Conservation (phyloP, 768 basidiomycete species). For the Jaapia argillacea region DNA sequence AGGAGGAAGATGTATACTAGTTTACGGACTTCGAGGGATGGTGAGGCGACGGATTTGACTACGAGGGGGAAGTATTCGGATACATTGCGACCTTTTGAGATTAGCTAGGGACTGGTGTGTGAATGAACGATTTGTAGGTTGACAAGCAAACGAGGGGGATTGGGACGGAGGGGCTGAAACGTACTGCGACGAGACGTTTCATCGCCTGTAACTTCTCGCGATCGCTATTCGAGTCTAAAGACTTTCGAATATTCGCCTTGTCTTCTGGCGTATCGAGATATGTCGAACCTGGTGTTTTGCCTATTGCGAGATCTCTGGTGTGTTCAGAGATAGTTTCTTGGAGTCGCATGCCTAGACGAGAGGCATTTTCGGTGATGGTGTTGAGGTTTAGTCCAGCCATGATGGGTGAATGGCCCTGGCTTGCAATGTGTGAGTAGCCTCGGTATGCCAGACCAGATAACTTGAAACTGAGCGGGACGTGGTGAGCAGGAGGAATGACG, state of each 20-base stretch:
- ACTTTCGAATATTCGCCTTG: slow-evolving; percentile 74
- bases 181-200: slow-evolving; percentile 88
- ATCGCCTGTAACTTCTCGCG: slow-evolving; percentile 90
- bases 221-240: slow-evolving; percentile 84
- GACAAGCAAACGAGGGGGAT: not conserved
- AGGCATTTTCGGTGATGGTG: slow-evolving; percentile 69
- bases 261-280: slow-evolving; percentile 73
- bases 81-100: slow-evolving; percentile 86
- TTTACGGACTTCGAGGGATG: slow-evolving; percentile 89
- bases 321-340: slow-evolving; percentile 79
- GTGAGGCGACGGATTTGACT: slow-evolving; percentile 92
- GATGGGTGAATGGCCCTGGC: too few species aligned
- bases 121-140: slow-evolving; percentile 2
- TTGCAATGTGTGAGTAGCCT: too few species aligned
- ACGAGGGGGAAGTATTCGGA: slow-evolving; percentile 94
- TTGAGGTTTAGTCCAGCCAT: slow-evolving; percentile 18
- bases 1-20: slow-evolving; percentile 97
- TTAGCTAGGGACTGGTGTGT: slow-evolving; percentile 45
- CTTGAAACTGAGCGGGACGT: too few species aligned
- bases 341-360: slow-evolving; percentile 71
- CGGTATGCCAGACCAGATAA: too few species aligned
- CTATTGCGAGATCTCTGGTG: slow-evolving; percentile 59
- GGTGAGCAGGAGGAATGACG: too few species aligned
- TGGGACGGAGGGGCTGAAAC: too few species aligned
- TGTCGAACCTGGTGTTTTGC: slow-evolving; percentile 41